Evolutionary conservation across 176 grass and related monocot genomes (phyloP), one percentile per base, ranked within the genome.

Genomic region (Echinochloa phyllopogon): DNA sequence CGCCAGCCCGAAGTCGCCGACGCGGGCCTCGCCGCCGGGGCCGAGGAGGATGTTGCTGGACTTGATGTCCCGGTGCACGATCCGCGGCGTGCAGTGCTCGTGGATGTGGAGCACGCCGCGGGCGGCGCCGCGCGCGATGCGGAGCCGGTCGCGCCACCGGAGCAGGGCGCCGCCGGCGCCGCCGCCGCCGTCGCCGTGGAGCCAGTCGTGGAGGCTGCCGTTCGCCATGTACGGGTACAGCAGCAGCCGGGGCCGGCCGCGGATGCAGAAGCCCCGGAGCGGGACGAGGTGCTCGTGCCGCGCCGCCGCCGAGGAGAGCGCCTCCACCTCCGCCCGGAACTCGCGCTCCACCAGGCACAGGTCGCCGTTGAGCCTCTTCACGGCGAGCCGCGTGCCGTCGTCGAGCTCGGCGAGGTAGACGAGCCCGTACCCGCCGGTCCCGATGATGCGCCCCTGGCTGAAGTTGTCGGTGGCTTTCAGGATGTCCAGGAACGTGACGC

Each of bases 11-110:
- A 87, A 90, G 81, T 93, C 91, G 23, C 85, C 84, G 42, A 93
- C 77, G 50, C 88, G 77, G 8, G 88, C 82, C 77, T 86, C 50
- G 6, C 45, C 67, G n/a, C 60, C 43, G 75, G 86, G 82, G 82
- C 94, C 94, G 16, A 97, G 91, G 17, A 97, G 92, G 15, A 97
- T 97, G 86, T 97, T 94, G 85, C 86, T 86, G 8, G 94, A 97
- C 90, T 97, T 97, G 77, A 94, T 91, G 84, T 94, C 92, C 18
- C 94, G 85, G 82, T 94, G 94, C 69, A 97, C 88, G 77, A 97
- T 94, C 42, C 78, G 91, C 21, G 91, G 91, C 68, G 44, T 73
- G 77, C 85, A 93, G 23, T 18, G 67, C 42, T 90, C 82, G 80
- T 90, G 91, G 77, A 93, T 90, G 88, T 90, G 79, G 55, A 81